Evolutionary conservation across 345 rosid genomes (phyloP).

Genomic region (Eucalyptus cladocalyx): DNA sequence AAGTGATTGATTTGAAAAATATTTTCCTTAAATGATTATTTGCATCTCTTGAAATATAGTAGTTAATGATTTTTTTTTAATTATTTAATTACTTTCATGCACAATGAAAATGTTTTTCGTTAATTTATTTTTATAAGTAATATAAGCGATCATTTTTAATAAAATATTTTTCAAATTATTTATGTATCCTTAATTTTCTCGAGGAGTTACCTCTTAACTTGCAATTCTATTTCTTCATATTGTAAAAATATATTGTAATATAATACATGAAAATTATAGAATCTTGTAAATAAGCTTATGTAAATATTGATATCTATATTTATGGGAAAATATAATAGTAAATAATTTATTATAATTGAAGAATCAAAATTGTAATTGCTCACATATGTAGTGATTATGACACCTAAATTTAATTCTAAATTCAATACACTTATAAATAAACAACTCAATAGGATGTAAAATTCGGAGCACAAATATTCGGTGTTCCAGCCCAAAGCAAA

Average conservation of each 20-base stretch:
- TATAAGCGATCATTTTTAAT: neutral
- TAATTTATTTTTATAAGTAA: too few relatives aligned
- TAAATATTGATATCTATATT: fast-evolving
- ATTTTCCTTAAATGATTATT: neutral
- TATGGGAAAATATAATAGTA: fast-evolving
- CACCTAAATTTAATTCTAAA: too few relatives aligned
- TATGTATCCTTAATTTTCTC: neutral
- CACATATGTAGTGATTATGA: fast-evolving
- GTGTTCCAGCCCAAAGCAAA: neutral
- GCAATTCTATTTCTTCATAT: neutral
- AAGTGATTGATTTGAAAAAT: neutral
- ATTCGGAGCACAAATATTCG: too few relatives aligned
- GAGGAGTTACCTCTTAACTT: neutral
- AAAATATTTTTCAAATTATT: neutral
- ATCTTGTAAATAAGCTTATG: neutral
- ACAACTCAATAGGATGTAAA: too few relatives aligned
- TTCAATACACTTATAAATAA: too few relatives aligned
- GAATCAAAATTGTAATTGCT: fast-evolving
- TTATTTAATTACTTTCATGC: neutral
- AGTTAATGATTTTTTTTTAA: neutral
- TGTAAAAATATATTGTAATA: neutral
- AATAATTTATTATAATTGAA: too few relatives aligned
- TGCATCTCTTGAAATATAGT: neutral
- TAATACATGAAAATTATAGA: too few relatives aligned
- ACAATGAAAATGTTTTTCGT: neutral